Evolutionary conservation across 352 stramenopile species (phyloP), one percentile per base, ranked within the genome.

Genomic region (Globisporangium polare): DNA sequence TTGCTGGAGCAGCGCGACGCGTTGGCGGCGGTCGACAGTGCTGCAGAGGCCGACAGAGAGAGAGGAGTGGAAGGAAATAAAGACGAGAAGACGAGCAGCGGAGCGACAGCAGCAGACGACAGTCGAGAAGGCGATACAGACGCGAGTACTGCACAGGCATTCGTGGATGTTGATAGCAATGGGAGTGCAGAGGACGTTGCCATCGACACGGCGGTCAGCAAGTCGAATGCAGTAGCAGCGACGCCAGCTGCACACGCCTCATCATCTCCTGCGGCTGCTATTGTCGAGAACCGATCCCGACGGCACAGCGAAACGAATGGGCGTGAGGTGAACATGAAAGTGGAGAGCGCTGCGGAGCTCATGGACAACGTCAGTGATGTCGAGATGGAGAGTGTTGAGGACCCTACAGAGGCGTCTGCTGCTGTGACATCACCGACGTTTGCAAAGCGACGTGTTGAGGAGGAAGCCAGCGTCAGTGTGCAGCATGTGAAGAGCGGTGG

Each of bases 1-100:
- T 70, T 92, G 46, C 60, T 78, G 63, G 78, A 86, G 49, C 76
- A 90, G 65, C 78, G 71, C 7, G 67, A 85, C 26, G 66, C 64
- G 29, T 58, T 79, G 47, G 41, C 76, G 31, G 66, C 70, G 24
- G 65, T 59, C 37, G 62, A 70, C 27, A 68, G 67, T 73, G 63
- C 63, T 59, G 53, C 69, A 74, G 50, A 52, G 61, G 53, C 47
- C 27, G 12, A 70, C 26, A 47, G 55, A 47, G 51, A 50, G 58
- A 53, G 33, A 24, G 53, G 42, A 72, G 42, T 26, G 39, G 54
- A 52, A 29, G 58, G 58, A 26, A 20, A 26, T 10, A 29, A 26
- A 39, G 63, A 31, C 46, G 22, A 58, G 50, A 43, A 42, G 33
- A 45, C 29, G 26, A 62, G 12, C 24, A 60, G 31, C 24, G 35